Base-by-base conservation (phyloP, 2,329 filamentous ascomycete genomes). In the Colletotrichum noveboracense region DNA sequence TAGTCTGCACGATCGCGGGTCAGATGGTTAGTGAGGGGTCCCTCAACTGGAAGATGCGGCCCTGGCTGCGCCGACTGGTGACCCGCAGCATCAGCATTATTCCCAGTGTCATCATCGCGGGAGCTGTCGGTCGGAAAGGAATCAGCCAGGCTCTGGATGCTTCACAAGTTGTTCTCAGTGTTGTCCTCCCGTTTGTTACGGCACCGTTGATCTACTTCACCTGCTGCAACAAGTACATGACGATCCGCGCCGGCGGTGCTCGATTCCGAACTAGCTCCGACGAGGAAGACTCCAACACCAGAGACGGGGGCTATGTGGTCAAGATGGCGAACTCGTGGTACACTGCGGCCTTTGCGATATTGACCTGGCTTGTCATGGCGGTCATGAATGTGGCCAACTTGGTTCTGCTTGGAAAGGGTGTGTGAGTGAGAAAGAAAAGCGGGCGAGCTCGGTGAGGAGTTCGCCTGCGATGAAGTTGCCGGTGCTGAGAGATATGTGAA, bases 1-100 rank as follows among this genome's bases (percentile, higher is more conserved):
- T 98, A 43, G 93, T 97, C 4, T 97, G 95, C 85, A 98, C 96
- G 2, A 97, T 98, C 79, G 91, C 95, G 0, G 95, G 95, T 0
- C 95, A 98, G 83, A 97, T 98, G 93, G 93, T 98, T 26, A 93
- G 92, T 77, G 95, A 97, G 83, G 95, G 95, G 8, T 94, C 95
- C 76, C 83, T 98, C 60, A 91, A 92, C 62, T 96, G 95, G 94
- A 91, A 86, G 7, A 84, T 96, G 36, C 88, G 89, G 76, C 95
- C 95, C 0, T 98, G 95, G 95, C 80, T 96, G 12, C 93, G 95
- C 4, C 90, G 95, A 13, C 89, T 97, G 6, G 84, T 96, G 66
- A 97, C 95, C 0, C 91, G 95, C 30, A 91, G 90, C 66, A 94
- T 98, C 82, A 95, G 93, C 80, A 96, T 98, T 82, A 93, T 93